Base-by-base conservation (phyloP, 306 rosid species). In the Corylus heterophylla region DNA sequence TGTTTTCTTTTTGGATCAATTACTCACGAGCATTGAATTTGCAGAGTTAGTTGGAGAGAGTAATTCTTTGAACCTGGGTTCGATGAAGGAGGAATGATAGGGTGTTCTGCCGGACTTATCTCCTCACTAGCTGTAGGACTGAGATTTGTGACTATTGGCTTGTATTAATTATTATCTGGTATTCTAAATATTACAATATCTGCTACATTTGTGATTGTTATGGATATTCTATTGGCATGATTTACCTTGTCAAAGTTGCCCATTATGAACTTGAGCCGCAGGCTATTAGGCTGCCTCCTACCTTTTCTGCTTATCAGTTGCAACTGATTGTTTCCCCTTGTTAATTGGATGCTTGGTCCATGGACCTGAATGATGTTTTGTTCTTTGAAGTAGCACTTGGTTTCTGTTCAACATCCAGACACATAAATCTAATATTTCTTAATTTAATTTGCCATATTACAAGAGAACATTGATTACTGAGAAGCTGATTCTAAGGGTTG, bases 21-120 rank as follows among this genome's bases (percentile, higher is more conserved):
- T 12, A 52, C 61, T 72, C 37, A 27, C 49, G 9, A 31, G 27
- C 42, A 13, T 56, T 59, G 49, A 78, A 27, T 74, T 59, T 74
- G 69, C 80, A 83, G 83, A 83, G 22, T 29, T 58, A 68, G 52
- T 50, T 42, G 76, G 67, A 12, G 13, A 74, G 70, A 66, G 42
- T 54, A n/a, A 77, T 54, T 64, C 67, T 78, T 18, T 58, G 56
- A 51, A 37, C 47, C 27, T 76, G 62, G 54, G 45, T 73, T 73
- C 17, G 22, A 8, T 14, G 31, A 58, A 1, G 42, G 37, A 69
- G 47, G 52, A 58, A 42, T 59, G 50, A 16, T 27, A 50, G 47
- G 42, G 18, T 14, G 1, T 51, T 17, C 25, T 47, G 12, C 76
- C 54, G 51, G 13, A 70, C 71, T 73, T 44, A 39, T 54, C 39